A percentile compares a stretch with the other conserved stretches of the same genome.
Conservation (phyloP, 192 early-diverging fungal species). For the Borealophlyctis nickersoniae region DNA sequence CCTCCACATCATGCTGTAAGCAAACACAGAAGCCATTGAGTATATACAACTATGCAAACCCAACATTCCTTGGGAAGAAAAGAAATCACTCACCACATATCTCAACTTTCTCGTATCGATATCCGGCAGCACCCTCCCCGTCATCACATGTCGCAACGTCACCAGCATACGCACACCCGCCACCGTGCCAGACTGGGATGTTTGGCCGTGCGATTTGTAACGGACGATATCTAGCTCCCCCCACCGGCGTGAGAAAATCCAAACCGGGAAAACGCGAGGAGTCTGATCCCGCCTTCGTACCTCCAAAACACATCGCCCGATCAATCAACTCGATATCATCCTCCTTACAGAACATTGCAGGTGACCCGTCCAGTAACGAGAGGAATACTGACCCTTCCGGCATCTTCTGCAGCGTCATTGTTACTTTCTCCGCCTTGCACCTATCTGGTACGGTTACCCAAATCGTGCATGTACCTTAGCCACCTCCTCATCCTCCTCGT, state of each 20-base stretch:
- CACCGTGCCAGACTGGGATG: not conserved
- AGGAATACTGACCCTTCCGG: not conserved
- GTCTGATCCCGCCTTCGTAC: not conserved
- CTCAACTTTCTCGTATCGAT: not conserved
- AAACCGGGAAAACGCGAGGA: not conserved
- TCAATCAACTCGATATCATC: not conserved
- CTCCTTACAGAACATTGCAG: not conserved
- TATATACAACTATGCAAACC: too few species aligned
- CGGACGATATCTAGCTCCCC: not conserved
- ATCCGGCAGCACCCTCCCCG: not conserved
- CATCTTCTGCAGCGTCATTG: not conserved
- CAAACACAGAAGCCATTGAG: too few species aligned
- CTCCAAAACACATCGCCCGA: conserved; percentile 1
- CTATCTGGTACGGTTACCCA: not conserved
- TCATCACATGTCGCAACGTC: not conserved
- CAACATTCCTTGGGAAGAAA: too few species aligned
- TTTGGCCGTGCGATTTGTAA: not conserved
- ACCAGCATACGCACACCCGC: not conserved
- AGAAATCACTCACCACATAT: too few species aligned
- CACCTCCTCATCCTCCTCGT: not conserved
- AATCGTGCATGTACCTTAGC: too few species aligned
- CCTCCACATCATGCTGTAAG: conserved; percentile 3
- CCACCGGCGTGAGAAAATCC: not conserved
- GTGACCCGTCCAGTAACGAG: not conserved
- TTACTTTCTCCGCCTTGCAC: not conserved